phyloP scores from a whole-genome alignment of 2,329 filamentous ascomycete species.

The Diaporthe amygdali region DNA sequence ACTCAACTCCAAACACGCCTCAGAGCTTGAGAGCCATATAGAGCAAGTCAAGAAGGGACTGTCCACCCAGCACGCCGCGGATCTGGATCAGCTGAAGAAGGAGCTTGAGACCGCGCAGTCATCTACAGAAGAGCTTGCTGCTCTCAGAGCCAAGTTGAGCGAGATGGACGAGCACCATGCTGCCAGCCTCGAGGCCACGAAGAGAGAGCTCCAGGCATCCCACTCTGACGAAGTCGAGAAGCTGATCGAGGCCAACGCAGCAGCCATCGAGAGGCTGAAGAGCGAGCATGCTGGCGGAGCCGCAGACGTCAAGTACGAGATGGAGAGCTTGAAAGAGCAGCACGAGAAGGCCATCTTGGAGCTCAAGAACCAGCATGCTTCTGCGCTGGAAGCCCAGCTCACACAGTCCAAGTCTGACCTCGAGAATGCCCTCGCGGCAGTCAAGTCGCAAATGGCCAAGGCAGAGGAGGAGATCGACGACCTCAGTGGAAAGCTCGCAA shows the following conservation, averaged over 20 bases:
- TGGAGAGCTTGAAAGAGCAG: slow-evolving; percentile 37
- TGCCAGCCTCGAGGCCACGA: slow-evolving; percentile 42
- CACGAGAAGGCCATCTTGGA: slow-evolving; percentile 49
- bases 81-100: slow-evolving; percentile 41
- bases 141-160: slow-evolving; percentile 37
- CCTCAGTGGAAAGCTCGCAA: slow-evolving; percentile 58
- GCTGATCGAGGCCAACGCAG: slow-evolving; percentile 47
- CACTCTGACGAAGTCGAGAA: slow-evolving; percentile 55
- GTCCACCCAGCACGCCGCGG: slow-evolving; percentile 39
- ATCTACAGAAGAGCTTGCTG: slow-evolving; percentile 37
- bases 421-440: slow-evolving; percentile 40
- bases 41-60: slow-evolving; percentile 42
- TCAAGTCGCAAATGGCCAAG: slow-evolving; percentile 49
- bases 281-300: slow-evolving; percentile 36
- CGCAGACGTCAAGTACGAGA: slow-evolving; percentile 44
- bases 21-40: slow-evolving; percentile 37
- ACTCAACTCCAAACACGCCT: slow-evolving; percentile 34
- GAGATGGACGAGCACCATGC: slow-evolving; percentile 40
- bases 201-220: slow-evolving; percentile 45
- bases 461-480: slow-evolving; percentile 53
- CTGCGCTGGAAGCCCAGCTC: slow-evolving; percentile 40
- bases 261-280: slow-evolving; percentile 47
- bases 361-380: slow-evolving; percentile 45
- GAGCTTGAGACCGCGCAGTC: slow-evolving; percentile 38
- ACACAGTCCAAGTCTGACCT: slow-evolving; percentile 41